These are phyloP conservation scores for Colletotrichum lentis DNA, from an alignment of 2,329 filamentous ascomycete species.

Conservation along the genomic window DNA sequence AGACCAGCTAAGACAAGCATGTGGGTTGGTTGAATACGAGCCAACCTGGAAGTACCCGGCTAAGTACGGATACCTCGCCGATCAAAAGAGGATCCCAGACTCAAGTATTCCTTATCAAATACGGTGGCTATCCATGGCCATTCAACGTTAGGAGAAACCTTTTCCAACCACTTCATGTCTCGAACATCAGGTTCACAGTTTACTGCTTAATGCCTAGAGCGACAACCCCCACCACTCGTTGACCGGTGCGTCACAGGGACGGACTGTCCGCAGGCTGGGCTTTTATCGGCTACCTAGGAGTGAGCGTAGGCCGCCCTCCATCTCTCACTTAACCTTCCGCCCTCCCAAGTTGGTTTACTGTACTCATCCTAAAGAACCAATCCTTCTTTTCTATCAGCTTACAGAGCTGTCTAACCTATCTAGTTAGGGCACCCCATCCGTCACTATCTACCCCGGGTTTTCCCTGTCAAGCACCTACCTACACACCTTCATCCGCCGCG, in stretches of 20 bases:
- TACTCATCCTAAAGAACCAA: neutral
- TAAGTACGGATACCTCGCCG: neutral
- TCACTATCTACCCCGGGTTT: neutral
- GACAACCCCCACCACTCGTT: neutral
- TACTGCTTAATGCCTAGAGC: neutral
- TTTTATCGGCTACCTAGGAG: conserved; percentile 8
- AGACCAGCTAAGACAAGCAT: neutral
- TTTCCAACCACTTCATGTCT: neutral
- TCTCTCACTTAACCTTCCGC: neutral
- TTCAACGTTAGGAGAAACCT: neutral
- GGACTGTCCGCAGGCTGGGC: neutral
- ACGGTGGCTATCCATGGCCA: neutral
- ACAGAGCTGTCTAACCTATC: neutral
- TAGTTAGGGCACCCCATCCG: neutral
- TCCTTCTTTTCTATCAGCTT: neutral
- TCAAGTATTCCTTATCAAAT: neutral
- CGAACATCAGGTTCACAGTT: neutral
- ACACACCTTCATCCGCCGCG: neutral
- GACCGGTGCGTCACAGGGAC: conserved; percentile 30
- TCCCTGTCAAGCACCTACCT: neutral
- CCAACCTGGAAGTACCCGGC: no score
- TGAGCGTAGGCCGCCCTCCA: neutral
- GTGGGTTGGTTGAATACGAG: neutral
- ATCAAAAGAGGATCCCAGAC: conserved; percentile 13
- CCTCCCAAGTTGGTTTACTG: neutral